Conservation (phyloP, 2,329 filamentous ascomycete species). For the Fonsecaea multimorphosa region DNA sequence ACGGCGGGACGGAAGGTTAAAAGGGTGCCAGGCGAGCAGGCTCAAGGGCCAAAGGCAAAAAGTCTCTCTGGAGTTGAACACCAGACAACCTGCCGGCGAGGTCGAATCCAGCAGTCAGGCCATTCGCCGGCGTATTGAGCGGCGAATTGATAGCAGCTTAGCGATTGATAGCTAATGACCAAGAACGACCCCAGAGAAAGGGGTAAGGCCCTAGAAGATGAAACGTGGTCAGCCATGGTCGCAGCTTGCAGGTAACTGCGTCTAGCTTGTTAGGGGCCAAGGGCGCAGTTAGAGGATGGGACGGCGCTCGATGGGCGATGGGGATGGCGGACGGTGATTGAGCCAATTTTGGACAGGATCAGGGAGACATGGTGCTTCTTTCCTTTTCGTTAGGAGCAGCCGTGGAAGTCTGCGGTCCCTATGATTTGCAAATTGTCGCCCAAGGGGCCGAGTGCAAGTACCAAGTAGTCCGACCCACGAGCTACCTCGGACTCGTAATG, state of each 20-base stretch:
- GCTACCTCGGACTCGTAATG: no score
- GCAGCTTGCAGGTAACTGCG: conserved; percentile 7
- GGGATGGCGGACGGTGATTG: conserved; percentile 4
- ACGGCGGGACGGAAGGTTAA: background rate
- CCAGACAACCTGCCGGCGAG: background rate
- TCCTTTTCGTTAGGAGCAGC: background rate
- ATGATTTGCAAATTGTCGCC: background rate
- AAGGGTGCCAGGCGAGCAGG: background rate
- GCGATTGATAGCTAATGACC: background rate
- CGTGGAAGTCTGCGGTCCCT: background rate
- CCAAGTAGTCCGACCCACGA: no score
- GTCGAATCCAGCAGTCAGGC: background rate
- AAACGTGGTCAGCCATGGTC: conserved; percentile 23
- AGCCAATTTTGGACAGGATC: background rate
- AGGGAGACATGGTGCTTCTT: background rate
- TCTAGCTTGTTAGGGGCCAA: conserved; percentile 5
- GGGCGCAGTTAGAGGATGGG: background rate
- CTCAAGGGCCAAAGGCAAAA: background rate
- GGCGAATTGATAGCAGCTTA: background rate
- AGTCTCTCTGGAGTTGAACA: background rate
- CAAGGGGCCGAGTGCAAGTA: background rate
- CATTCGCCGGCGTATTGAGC: background rate
- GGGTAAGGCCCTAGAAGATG: conserved; percentile 19
- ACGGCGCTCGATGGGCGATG: conserved; percentile 2
- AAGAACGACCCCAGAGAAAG: conserved; percentile 12